Conservation (phyloP, 805 yeast species). For the Saccharomycopsis amapae region DNA sequence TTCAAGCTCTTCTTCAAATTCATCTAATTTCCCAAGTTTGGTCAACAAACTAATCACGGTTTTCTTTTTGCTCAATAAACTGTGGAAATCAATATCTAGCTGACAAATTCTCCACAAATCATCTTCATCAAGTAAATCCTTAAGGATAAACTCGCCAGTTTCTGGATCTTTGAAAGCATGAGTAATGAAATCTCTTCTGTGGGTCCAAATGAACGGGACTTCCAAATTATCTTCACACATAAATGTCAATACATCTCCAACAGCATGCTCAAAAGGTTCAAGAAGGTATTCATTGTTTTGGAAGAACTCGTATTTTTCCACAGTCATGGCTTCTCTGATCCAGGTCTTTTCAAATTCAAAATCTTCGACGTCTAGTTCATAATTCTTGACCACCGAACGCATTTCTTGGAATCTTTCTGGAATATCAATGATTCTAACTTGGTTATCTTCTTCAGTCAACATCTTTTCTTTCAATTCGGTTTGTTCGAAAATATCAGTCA, state of each 20-base stretch:
- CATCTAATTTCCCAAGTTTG: slow-evolving; percentile 49
- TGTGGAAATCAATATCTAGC: slow-evolving; percentile 82
- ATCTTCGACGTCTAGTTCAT: slow-evolving; percentile 57
- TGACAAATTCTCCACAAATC: slow-evolving; percentile 89
- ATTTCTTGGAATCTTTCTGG: slow-evolving; percentile 88
- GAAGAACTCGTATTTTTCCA: slow-evolving; percentile 44
- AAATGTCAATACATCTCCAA: slow-evolving; percentile 62
- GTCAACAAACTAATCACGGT: slow-evolving; percentile 51
- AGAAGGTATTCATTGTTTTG: slow-evolving; percentile 27
- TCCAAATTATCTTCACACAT: slow-evolving; percentile 74
- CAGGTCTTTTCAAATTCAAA: slow-evolving; percentile 68
- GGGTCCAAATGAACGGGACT: slow-evolving; percentile 93
- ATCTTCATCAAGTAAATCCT: slow-evolving; percentile 59
- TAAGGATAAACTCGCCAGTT: slow-evolving; percentile 31
- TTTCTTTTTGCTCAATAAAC: slow-evolving; percentile 66
- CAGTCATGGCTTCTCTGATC: slow-evolving; percentile 70
- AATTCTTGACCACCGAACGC: slow-evolving; percentile 54
- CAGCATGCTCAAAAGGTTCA: slow-evolving; percentile 58
- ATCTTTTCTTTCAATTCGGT: slow-evolving; percentile 85
- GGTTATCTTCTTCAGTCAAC: slow-evolving; percentile 88
- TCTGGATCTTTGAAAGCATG: slow-evolving; percentile 44
- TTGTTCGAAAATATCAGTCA: slow-evolving; percentile 90
- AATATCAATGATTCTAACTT: slow-evolving; percentile 75
- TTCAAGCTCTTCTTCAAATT: slow-evolving; percentile 47
- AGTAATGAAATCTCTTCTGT: slow-evolving; percentile 82